Percentiles rank a stretch among this genome's conserved stretches.
These are phyloP conservation scores for Entomortierella chlamydospora DNA, from an alignment of 192 early-diverging fungal genomes.

Conservation along the genomic window DNA sequence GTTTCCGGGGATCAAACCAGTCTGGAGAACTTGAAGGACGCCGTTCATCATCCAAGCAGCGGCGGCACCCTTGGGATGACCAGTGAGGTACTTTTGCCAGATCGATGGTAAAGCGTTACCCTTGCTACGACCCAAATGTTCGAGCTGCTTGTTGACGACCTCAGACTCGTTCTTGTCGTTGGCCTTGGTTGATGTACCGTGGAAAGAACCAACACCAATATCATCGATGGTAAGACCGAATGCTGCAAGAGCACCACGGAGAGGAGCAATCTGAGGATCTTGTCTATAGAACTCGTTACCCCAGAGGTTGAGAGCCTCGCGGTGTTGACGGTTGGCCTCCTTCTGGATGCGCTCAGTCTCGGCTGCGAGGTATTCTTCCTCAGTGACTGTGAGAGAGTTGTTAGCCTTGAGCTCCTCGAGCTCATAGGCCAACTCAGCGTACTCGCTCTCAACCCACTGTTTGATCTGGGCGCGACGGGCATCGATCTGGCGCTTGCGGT, in stretches of 20 bases:
- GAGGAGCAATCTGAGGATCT: conserved; percentile 80
- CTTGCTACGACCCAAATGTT: conserved; percentile 85
- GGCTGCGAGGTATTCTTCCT: conserved; percentile 58
- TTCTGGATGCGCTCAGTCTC: conserved; percentile 67
- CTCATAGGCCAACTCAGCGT: conserved; percentile 74
- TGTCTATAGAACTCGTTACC: conserved; percentile 84
- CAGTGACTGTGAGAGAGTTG: conserved; percentile 51
- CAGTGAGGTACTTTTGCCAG: conserved; percentile 95
- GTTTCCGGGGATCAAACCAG: conserved; percentile 92
- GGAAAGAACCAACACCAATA: conserved; percentile 94
- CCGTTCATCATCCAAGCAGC: conserved; percentile 98
- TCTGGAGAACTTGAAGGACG: conserved; percentile 85
- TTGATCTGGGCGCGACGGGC: conserved; percentile 83
- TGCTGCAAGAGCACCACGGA: conserved; percentile 87
- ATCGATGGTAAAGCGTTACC: conserved; percentile 84
- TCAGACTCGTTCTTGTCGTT: conserved; percentile 96
- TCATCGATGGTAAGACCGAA: conserved; percentile 94
- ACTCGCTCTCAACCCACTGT: conserved; percentile 82
- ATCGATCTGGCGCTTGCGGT: conserved; percentile 82
- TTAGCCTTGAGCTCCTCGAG: conserved; percentile 67
- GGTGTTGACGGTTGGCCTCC: conserved; percentile 78
- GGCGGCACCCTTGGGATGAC: conserved; percentile 97
- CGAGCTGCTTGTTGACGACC: conserved; percentile 87
- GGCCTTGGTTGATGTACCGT: conserved; percentile 93
- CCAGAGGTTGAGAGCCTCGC: conserved; percentile 79